These are phyloP conservation scores for Apiospora sp. DNA, from an alignment of 2,329 filamentous ascomycete species.

Conservation along the genomic window DNA sequence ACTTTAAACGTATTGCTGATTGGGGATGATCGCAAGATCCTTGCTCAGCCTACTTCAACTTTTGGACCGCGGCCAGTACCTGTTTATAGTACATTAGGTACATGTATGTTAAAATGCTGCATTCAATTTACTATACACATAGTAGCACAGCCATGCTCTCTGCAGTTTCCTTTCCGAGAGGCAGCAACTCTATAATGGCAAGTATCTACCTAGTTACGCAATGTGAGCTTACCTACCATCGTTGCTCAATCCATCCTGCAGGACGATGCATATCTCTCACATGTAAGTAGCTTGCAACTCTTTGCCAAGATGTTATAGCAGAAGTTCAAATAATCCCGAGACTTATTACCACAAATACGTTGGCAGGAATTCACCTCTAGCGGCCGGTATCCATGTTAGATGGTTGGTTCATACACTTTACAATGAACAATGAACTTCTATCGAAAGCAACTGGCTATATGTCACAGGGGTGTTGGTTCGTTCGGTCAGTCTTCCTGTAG, in stretches of 20 bases:
- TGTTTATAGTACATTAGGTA: neutral
- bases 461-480: neutral
- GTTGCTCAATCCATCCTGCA: too few species aligned
- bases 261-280: neutral
- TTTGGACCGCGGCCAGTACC: neutral
- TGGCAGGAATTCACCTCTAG: neutral
- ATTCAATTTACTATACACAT: neutral
- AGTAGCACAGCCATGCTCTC: neutral
- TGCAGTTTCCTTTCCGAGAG: neutral
- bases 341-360: neutral
- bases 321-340: neutral
- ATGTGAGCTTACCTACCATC: too few species aligned
- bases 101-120: neutral
- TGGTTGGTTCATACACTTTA: neutral
- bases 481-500: neutral
- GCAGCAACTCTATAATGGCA: neutral
- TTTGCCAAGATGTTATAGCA: neutral
- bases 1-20: slow-evolving; percentile 5
- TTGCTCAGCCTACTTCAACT: neutral
- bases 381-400: neutral
- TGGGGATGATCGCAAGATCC: slow-evolving; percentile 4
- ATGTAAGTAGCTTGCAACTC: neutral
- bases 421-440: neutral
- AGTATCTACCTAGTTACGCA: too few species aligned
- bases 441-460: neutral